These are phyloP conservation scores for Penicillium soppii DNA, from an alignment of 495 filamentous ascomycete species.

Conservation along the genomic window DNA sequence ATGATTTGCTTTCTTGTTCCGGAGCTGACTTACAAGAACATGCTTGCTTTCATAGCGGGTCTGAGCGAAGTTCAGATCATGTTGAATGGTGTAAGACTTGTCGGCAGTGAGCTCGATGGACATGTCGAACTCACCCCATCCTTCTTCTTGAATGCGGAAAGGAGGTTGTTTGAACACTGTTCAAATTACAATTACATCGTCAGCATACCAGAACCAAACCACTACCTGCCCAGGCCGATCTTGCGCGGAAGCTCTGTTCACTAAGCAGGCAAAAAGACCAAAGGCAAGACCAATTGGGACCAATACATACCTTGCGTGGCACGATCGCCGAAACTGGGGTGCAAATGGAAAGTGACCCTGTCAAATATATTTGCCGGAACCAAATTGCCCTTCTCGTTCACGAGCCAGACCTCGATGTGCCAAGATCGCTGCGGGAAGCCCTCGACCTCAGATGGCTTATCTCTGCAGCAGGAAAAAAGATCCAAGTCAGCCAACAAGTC, in stretches of 20 bases:
- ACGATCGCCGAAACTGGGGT: conserved; percentile 84
- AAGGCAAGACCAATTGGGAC: background rate
- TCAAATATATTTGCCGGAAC: conserved; percentile 82
- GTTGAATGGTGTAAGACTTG: conserved; percentile 74
- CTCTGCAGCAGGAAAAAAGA: conserved; percentile 26
- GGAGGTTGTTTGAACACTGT: conserved; percentile 78
- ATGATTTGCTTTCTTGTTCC: background rate
- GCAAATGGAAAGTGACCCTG: conserved; percentile 86
- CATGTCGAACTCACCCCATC: conserved; percentile 99
- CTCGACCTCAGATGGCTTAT: conserved; percentile 71
- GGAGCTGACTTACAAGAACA: conserved; percentile 53
- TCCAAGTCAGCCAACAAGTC: conserved; percentile 6
- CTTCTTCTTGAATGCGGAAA: conserved; percentile 87
- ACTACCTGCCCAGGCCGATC: background rate
- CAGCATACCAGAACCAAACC: background rate
- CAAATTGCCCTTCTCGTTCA: conserved; percentile 61
- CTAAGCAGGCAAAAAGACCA: background rate
- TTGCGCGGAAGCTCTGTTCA: background rate
- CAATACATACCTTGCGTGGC: conserved; percentile 70
- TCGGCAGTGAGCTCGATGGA: conserved; percentile 75
- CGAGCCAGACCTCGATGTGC: conserved; percentile 60
- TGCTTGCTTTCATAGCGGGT: conserved; percentile 83
- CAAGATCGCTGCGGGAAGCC: conserved; percentile 86
- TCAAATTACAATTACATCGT: background rate
- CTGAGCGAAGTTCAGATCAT: conserved; percentile 90